A percentile compares a stretch with the other conserved stretches of the same genome.
These are phyloP conservation scores for Bipolaris cookei DNA, from an alignment of 2,329 filamentous ascomycete species.

Conservation along the genomic window DNA sequence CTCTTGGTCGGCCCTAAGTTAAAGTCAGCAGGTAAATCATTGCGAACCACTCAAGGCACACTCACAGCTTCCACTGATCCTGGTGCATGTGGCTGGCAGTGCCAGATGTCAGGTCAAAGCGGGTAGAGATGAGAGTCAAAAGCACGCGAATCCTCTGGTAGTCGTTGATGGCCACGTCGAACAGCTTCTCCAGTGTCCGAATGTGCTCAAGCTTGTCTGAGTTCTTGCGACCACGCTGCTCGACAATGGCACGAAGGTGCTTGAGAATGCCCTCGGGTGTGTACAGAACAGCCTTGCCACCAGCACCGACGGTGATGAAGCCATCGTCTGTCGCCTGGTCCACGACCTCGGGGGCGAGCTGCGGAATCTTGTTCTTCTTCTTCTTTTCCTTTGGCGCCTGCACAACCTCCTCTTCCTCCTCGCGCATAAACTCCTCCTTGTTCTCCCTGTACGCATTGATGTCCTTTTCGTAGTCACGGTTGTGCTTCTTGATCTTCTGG, in stretches of 20 bases:
- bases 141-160: conserved; percentile 96
- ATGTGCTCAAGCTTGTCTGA: conserved; percentile 95
- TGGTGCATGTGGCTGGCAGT: conserved; percentile 83
- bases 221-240: conserved; percentile 98
- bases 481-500: conserved; percentile 98
- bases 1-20: conserved; percentile 74
- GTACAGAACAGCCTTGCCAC: conserved; percentile 87
- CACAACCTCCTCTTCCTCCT: conserved; percentile 79
- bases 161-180: conserved; percentile 85
- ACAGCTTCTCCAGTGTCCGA: conserved; percentile 93
- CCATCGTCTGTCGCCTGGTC: conserved; percentile 76
- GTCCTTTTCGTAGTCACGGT: conserved; percentile 88
- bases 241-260: conserved; percentile 89
- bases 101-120: conserved; percentile 89
- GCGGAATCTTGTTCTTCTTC: conserved; percentile 57
- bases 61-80: conserved; percentile 89
- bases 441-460: conserved; percentile 86
- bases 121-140: conserved; percentile 86
- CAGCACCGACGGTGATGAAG: conserved; percentile 86
- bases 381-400: conserved; percentile 56
- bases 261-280: conserved; percentile 98
- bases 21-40: conserved; percentile 17
- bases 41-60: conserved; percentile 5
- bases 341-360: conserved; percentile 59
- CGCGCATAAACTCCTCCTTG: conserved; percentile 87